Evolutionary conservation across 805 yeast genomes (phyloP), one percentile per base, ranked within the genome.

Genomic region (Komagataella ulmi): DNA sequence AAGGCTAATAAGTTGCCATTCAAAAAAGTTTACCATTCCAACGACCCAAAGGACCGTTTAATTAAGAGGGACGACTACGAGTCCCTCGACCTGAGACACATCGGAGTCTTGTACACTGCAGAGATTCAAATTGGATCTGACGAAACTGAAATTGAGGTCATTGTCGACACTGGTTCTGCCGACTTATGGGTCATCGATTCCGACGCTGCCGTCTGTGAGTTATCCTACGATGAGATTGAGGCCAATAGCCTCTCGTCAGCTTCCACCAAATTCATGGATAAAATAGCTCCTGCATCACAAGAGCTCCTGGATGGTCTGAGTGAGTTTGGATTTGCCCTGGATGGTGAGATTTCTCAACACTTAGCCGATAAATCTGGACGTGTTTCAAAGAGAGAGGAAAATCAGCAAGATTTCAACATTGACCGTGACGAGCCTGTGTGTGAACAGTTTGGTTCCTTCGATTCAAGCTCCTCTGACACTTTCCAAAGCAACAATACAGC

Each of bases 151-250:
- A 70, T 73, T 57, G 71, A 71, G 63, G 76, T 72, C 40, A 66
- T 72, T 50, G 69, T 73, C 60, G 77, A 73, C 56, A 73, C 77
- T 24, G 77, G 77, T 19, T 70, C 75, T 21, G 67, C 75, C 50
- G 72, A 73, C 60, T 65, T 72, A 61, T 73, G 77, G 77, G 68
- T 73, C 52, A 30, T 45, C n/a, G 46, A 44, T 12, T 30, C 18
- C 18, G 45, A 30, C n/a, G 45, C 40, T 30, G 14, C 40, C 40
- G 14, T 30, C 14, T 30, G 40, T 8, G 40, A 30, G 6, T 30
- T 30, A 14, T 30, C 40, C 40, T 30, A 30, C n/a, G 40, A 30
- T 14, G 40, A 30, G 40, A 30, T 30, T 30, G 40, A 30, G 14
- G 36, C 36, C 36, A 30, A 14, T 8, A 30, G 40, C n/a, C 10